A percentile compares a stretch with the other conserved stretches of the same genome.
These are phyloP conservation scores for Aspergillus fructus DNA, from an alignment of 2,329 filamentous ascomycete species.

Conservation along the genomic window DNA sequence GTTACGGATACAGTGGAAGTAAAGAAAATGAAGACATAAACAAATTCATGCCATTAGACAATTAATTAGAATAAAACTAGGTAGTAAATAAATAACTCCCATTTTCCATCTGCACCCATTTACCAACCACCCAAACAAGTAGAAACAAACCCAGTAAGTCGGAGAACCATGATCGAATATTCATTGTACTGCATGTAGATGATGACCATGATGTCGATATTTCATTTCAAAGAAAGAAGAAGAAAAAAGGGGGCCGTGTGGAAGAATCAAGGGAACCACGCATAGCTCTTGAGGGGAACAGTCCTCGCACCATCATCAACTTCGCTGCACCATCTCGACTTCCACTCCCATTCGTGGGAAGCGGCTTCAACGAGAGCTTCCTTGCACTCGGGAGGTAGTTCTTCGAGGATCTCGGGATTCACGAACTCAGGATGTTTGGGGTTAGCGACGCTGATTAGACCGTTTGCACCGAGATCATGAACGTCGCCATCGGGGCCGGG, in stretches of 20 bases:
- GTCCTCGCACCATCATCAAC: conserved; percentile 48
- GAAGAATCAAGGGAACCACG: conserved; percentile 37
- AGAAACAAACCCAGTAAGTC: neutral
- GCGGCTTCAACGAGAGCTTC: conserved; percentile 69
- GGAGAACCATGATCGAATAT: neutral
- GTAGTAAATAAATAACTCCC: conserved; percentile 4
- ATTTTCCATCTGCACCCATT: conserved; percentile 5
- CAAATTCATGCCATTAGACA: neutral
- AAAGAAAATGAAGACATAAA: neutral
- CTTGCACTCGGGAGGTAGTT: conserved; percentile 57
- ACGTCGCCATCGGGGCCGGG: conserved; percentile 51
- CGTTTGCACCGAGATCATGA: conserved; percentile 43
- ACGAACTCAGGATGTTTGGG: conserved; percentile 38
- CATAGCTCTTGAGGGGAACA: conserved; percentile 37
- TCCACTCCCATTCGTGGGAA: conserved; percentile 68
- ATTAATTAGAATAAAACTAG: neutral
- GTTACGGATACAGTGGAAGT: neutral
- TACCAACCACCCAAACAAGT: neutral
- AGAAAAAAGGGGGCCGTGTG: neutral
- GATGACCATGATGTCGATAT: too few relatives aligned
- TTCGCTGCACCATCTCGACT: conserved; percentile 71
- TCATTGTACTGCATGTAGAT: neutral
- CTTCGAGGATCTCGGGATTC: conserved; percentile 41
- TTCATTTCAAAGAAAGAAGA: neutral
- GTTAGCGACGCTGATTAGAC: conserved; percentile 37